Conservation (phyloP, 257 asterid genomes). For the Primulina huaijiensis region DNA sequence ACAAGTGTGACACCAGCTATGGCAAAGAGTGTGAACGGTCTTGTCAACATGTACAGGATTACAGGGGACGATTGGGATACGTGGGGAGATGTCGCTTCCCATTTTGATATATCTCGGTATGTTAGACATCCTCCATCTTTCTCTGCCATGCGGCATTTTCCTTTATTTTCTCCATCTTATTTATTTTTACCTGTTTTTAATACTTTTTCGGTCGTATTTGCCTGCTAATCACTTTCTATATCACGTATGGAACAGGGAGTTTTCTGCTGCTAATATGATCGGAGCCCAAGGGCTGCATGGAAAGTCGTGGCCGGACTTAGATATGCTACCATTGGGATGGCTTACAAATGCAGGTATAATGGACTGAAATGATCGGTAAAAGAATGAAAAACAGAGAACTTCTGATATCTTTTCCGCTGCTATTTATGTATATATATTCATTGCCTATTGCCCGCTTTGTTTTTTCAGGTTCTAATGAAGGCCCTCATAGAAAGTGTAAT, state of each 20-base stretch:
- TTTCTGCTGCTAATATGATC: constrained; percentile 66
- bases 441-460: constrained; percentile 14
- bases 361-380: background rate
- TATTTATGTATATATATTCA: too few relatives aligned
- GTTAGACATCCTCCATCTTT: background rate
- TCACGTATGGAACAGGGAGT: constrained; percentile 46
- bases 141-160: background rate
- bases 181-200: constrained; percentile 1
- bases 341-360: constrained; percentile 64
- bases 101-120: constrained; percentile 78
- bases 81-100: constrained; percentile 76
- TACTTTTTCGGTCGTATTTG: background rate
- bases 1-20: constrained; percentile 64
- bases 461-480: constrained; percentile 58
- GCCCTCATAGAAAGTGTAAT: constrained; percentile 70
- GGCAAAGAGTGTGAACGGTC: constrained; percentile 61
- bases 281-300: constrained; percentile 81
- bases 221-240: background rate
- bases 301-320: constrained; percentile 97
- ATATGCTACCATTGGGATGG: constrained; percentile 97
- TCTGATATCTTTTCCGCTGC: background rate
- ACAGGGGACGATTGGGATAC: constrained; percentile 98
- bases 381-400: constrained; percentile 7
- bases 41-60: constrained; percentile 88
- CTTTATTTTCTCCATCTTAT: constrained; percentile 14